phyloP scores from a whole-genome alignment of 2,329 filamentous ascomycete genomes.

The Periconia digitata region DNA sequence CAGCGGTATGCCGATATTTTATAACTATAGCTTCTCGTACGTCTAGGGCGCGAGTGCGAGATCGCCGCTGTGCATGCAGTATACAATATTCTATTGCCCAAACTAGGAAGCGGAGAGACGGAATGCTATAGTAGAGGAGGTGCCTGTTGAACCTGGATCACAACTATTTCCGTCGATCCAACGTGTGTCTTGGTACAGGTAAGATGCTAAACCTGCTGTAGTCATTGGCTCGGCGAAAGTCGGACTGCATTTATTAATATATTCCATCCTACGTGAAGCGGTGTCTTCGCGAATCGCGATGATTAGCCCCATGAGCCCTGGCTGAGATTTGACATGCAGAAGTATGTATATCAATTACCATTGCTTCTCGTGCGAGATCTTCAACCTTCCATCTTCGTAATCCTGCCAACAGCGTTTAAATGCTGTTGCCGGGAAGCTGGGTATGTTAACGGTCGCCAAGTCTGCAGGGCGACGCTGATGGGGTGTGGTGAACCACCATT shows the following conservation, averaged over 20 bases:
- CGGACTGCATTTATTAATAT: background rate
- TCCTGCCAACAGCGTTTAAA: constrained; percentile 1
- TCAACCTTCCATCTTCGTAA: background rate
- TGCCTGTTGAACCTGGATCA: background rate
- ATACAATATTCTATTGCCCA: background rate
- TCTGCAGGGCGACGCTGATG: constrained; percentile 1
- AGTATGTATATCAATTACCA: constrained; percentile 3
- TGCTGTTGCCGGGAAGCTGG: background rate
- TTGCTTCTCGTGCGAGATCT: constrained; percentile 2
- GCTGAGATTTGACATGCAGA: background rate
- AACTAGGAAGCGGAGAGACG: constrained; percentile 1
- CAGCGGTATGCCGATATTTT: background rate
- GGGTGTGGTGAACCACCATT: constrained; percentile 1
- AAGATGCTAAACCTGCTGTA: background rate
- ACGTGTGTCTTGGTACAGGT: background rate
- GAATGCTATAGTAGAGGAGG: constrained; percentile 1
- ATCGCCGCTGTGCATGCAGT: constrained; percentile 1
- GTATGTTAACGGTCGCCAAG: constrained; percentile 1
- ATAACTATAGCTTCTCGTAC: constrained; percentile 1
- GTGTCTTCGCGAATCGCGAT: background rate
- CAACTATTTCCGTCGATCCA: background rate
- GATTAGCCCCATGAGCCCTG: background rate
- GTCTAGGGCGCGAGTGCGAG: background rate
- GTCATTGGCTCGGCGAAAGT: constrained; percentile 1
- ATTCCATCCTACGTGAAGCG: constrained; percentile 1